Conservation (phyloP, 139 green algal species). For the Chlamydomonas schloesseri region DNA sequence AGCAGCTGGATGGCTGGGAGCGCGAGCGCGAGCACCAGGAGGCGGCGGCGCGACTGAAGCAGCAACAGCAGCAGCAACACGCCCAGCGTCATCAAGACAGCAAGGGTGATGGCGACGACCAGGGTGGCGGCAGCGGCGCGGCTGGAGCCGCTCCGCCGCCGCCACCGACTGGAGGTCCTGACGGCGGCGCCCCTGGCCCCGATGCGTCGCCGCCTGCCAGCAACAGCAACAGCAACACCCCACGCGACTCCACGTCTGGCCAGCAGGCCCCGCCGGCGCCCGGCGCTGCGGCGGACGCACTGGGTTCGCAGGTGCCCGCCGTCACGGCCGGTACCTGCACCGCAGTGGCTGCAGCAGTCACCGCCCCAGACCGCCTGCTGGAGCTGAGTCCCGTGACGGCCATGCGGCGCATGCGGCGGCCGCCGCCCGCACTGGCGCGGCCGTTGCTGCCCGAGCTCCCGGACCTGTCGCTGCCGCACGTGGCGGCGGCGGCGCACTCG, state of each 20-base stretch:
- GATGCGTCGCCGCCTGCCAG: too few species aligned
- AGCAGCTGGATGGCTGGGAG: constrained; percentile 25
- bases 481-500: constrained; percentile 12
- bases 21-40: not conserved
- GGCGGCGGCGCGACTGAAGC: not conserved
- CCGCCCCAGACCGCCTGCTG: not conserved
- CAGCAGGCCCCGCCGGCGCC: too few species aligned
- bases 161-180: too few species aligned
- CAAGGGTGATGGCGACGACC: not conserved
- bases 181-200: too few species aligned
- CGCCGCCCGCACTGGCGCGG: not conserved
- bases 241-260: too few species aligned
- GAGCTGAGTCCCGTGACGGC: constrained; percentile 10
- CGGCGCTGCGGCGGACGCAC: not conserved
- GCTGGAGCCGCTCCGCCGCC: not conserved
- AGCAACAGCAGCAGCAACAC: not conserved
- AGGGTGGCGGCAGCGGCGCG: not conserved
- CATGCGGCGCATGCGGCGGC: constrained; percentile 4
- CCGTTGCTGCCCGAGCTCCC: constrained; percentile 21
- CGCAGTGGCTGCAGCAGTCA: not conserved
- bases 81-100: too few species aligned
- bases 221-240: not conserved
- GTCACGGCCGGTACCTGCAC: not conserved
- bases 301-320: not conserved
- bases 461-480: not conserved